Base-by-base conservation (phyloP, 2,329 filamentous ascomycete genomes). In the Apiospora marii region DNA sequence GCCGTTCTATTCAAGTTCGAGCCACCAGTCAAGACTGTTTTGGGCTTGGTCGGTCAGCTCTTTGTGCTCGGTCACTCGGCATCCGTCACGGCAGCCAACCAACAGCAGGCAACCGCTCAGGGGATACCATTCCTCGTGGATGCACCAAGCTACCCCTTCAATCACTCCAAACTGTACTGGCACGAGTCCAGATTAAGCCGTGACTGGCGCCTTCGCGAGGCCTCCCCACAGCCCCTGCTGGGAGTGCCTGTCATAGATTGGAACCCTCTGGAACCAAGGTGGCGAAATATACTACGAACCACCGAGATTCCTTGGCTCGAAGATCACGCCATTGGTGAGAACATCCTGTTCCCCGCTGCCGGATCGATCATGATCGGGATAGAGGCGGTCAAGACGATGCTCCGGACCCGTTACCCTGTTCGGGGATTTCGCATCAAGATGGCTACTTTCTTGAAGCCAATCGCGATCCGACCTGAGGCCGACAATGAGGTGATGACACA, bases 291-390 rank as follows among this genome's bases (percentile, higher is more conserved):
- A 16, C 7, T 73, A 10, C 37, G 49, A 14, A 12, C 67, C 7
- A 22, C 48, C 22, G 49, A 67, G 48, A 27, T 69, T 8, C 69
- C 72, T 4, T 73, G 72, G 72, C 72, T 87, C 1, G 75, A 76
- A 1, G 83, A 87, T 72, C 85, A 87, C 69, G 75, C 81, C 70
- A 79, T 86, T 7, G 81, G 24, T 16, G 49, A 71, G 4, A 67
- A 37, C 0, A 74, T 79, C 8, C 67, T 82, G 10, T 81, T 78
- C 19, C 81, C 81, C 3, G 80, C 76, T 0, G 78, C 80, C 0
- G 81, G 77, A 0, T 77, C 78, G 72, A 24, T 81, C 1, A 72
- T 76, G n/a, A 81, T 83, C 80, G 80, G 78, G 8, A 71, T 82
- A 16, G 80, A 82, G 67, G 81, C 80, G 34, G 74, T 74, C 4